phyloP scores from a whole-genome alignment of 1,284 basidiomycete genomes.

The Fomitiporia mediterranea region DNA sequence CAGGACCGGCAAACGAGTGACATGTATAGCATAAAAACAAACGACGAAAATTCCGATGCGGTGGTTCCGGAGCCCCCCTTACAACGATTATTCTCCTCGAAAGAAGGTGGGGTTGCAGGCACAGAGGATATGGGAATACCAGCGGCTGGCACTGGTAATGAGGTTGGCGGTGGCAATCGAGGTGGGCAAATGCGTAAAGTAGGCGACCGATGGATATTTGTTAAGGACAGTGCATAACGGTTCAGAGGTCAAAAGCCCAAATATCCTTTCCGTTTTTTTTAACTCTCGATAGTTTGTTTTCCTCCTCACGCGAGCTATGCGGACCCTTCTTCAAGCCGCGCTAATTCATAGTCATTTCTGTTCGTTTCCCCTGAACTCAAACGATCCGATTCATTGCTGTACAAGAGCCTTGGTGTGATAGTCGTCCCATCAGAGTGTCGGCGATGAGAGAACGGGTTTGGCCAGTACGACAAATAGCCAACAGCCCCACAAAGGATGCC shows the following conservation, averaged over 20 bases:
- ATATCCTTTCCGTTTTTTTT: constrained; percentile 24
- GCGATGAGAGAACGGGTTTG: constrained; percentile 45
- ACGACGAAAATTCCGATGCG: constrained; percentile 41
- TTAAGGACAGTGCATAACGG: constrained; percentile 31
- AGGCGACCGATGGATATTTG: constrained; percentile 70
- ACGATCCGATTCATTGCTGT: constrained; percentile 27
- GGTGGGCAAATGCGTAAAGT: constrained; percentile 64
- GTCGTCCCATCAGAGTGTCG: constrained; percentile 30
- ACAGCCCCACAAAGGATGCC: constrained; percentile 46
- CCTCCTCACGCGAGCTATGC: constrained; percentile 30
- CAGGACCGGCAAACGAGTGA: too few species aligned
- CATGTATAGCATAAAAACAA: constrained; percentile 25
- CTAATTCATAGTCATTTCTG: constrained; percentile 41
- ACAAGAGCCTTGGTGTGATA: constrained; percentile 39
- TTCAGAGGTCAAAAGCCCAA: constrained; percentile 2
- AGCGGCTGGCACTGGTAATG: neutral
- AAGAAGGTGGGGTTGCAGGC: neutral
- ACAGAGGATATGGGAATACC: neutral
- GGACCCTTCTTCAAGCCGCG: constrained; percentile 40
- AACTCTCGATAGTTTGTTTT: constrained; percentile 23
- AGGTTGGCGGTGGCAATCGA: constrained; percentile 22
- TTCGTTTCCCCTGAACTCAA: constrained; percentile 24
- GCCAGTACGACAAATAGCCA: constrained; percentile 60
- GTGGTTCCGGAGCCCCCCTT: constrained; percentile 52
- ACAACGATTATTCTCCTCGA: too few species aligned